Percentiles rank a stretch among this genome's conserved stretches.
Conservation (phyloP, 805 yeast species). For the Dipodascopsis tothii region DNA sequence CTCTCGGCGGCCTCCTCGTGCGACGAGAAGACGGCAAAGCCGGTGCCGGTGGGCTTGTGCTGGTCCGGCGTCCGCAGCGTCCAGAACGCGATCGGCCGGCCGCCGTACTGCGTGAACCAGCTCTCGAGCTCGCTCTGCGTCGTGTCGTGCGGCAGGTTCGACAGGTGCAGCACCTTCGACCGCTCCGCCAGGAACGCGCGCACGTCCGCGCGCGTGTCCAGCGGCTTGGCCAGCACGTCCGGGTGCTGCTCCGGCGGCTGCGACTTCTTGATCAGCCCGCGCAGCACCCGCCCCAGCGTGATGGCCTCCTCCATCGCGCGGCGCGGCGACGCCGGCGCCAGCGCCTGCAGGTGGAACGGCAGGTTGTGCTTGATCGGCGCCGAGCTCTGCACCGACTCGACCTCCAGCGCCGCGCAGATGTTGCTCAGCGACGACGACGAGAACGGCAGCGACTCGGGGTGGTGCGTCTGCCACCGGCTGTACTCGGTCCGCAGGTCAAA, state of each 20-base stretch:
- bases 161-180: conserved; percentile 68
- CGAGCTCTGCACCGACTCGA: conserved; percentile 28
- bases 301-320: conserved; percentile 43
- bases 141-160: conserved; percentile 77
- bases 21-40: conserved; percentile 75
- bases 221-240: conserved; percentile 60
- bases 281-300: conserved; percentile 40
- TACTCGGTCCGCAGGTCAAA: conserved; percentile 74
- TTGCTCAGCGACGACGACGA: conserved; percentile 30
- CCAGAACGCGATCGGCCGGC: conserved; percentile 85
- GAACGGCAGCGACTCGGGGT: conserved; percentile 41
- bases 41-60: conserved; percentile 50
- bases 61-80: conserved; percentile 60
- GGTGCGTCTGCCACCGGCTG: conserved; percentile 59
- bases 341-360: conserved; percentile 24
- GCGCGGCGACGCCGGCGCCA: conserved; percentile 33
- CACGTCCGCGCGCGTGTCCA: conserved; percentile 69
- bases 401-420: conserved; percentile 44
- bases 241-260: conserved; percentile 44
- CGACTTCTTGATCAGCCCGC: conserved; percentile 42
- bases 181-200: conserved; percentile 59
- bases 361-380: conserved; percentile 25
- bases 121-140: conserved; percentile 85
- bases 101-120: conserved; percentile 85
- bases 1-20: conserved; percentile 84